Evolutionary conservation across 2,329 filamentous ascomycete genomes (phyloP).

Genomic region (Trichoderma cornu-damae): DNA sequence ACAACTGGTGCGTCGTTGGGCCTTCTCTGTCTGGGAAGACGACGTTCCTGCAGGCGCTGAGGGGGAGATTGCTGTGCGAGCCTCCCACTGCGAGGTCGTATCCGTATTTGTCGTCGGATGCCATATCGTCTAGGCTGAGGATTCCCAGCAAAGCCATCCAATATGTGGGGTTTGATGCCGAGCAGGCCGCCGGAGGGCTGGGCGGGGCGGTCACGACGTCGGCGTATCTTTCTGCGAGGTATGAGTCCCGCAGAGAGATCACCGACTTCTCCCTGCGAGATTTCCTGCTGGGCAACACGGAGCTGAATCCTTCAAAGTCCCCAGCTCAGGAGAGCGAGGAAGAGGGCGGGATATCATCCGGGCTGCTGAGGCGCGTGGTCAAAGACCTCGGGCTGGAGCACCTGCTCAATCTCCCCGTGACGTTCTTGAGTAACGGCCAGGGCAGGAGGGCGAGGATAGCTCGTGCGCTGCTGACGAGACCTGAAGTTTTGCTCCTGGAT

Average conservation of each 20-base stretch:
- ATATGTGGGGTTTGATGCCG: constrained; percentile 85
- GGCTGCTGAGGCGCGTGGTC: constrained; percentile 58
- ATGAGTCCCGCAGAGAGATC: constrained; percentile 79
- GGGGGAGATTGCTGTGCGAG: constrained; percentile 68
- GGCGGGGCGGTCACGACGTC: constrained; percentile 57
- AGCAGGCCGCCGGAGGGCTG: constrained; percentile 48
- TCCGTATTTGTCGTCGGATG: constrained; percentile 66
- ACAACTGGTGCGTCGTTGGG: constrained; percentile 81
- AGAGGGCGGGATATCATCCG: constrained; percentile 44
- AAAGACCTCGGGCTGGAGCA: constrained; percentile 62
- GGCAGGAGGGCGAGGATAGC: constrained; percentile 82
- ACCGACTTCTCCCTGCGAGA: constrained; percentile 82
- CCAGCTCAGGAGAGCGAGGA: constrained; percentile 38
- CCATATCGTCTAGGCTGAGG: constrained; percentile 51
- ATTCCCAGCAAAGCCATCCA: constrained; percentile 65
- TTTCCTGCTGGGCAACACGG: constrained; percentile 76
- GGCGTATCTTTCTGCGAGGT: constrained; percentile 81
- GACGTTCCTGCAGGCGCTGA: constrained; percentile 72
- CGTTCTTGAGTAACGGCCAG: constrained; percentile 91
- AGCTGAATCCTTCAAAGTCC: constrained; percentile 64
- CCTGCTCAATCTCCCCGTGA: constrained; percentile 74
- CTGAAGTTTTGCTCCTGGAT: constrained; percentile 79
- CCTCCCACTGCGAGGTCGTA: constrained; percentile 72
- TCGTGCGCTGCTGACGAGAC: constrained; percentile 70
- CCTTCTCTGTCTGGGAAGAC: constrained; percentile 75